A percentile compares a stretch with the other conserved stretches of the same genome.
Evolutionary conservation across 805 yeast species (phyloP).

Genomic region (Zygosaccharomyces gambellarensis): DNA sequence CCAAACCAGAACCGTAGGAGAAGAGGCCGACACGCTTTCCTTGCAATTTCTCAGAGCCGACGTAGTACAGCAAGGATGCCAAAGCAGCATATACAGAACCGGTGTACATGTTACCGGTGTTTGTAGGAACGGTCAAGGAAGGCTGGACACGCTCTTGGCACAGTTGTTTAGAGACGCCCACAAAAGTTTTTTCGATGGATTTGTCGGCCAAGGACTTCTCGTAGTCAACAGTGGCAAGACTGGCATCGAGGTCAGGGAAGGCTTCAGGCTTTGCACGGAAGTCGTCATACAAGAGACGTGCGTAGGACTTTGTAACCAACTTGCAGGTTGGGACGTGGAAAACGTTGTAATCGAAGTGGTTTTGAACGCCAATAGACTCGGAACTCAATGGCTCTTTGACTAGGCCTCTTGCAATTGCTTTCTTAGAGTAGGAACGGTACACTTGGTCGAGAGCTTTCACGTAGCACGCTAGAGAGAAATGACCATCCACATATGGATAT

Average conservation of each 20-base stretch:
- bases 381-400: constrained; percentile 42
- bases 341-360: constrained; percentile 83
- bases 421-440: constrained; percentile 75
- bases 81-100: constrained; percentile 88
- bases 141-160: constrained; percentile 69
- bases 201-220: constrained; percentile 77
- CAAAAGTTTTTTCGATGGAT: constrained; percentile 77
- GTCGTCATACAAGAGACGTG: constrained; percentile 87
- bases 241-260: constrained; percentile 55
- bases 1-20: constrained; percentile 98
- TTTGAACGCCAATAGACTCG: constrained; percentile 59
- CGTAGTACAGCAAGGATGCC: constrained; percentile 71
- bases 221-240: constrained; percentile 54
- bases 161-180: constrained; percentile 66
- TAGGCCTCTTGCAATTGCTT: constrained; percentile 53
- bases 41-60: constrained; percentile 68
- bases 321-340: constrained; percentile 99
- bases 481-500: constrained; percentile 97
- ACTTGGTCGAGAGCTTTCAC: constrained; percentile 88
- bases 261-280: constrained; percentile 63
- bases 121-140: constrained; percentile 82
- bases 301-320: constrained; percentile 86
- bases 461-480: constrained; percentile 89
- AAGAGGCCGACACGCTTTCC: constrained; percentile 85
- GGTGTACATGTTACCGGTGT: constrained; percentile 97